A percentile compares a stretch with the other conserved stretches of the same genome.
Evolutionary conservation across 345 rosid species (phyloP).

Genomic region (Toxicodendron radicans): DNA sequence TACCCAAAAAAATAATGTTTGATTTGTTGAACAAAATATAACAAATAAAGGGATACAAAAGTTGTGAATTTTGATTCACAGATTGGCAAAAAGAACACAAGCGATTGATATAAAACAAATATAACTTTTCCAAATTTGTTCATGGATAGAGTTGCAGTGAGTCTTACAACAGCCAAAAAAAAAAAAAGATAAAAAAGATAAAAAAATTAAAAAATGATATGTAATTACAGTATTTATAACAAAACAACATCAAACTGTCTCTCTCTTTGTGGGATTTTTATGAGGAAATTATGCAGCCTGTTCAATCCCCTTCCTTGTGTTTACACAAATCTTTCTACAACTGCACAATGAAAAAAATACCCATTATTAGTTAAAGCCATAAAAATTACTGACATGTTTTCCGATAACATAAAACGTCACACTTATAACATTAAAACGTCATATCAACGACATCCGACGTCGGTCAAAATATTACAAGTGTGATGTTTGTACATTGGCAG

Average conservation of each 20-base stretch:
- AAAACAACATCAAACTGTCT: slow-evolving; percentile 33
- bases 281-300: not conserved
- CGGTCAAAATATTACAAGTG: no score
- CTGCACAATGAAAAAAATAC: not conserved
- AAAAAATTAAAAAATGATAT: slow-evolving; percentile 35
- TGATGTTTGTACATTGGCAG: no score
- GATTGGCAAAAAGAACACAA: slow-evolving; percentile 7
- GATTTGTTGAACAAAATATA: not conserved
- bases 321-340: slow-evolving; percentile 30
- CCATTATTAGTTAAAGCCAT: not conserved
- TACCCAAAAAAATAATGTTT: no score
- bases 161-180: slow-evolving; percentile 9
- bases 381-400: no score
- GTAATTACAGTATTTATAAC: slow-evolving; percentile 52
- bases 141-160: not conserved
- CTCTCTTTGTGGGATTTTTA: slow-evolving; percentile 19
- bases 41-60: not conserved
- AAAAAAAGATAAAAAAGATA: no score
- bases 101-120: slow-evolving; percentile 12
- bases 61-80: slow-evolving; percentile 18
- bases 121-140: not conserved
- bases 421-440: no score
- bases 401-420: no score
- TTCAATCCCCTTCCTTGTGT: slow-evolving; percentile 16
- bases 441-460: no score